These are phyloP conservation scores for Mortierella sp. DNA, from an alignment of 371 early-diverging fungal species.

Conservation along the genomic window DNA sequence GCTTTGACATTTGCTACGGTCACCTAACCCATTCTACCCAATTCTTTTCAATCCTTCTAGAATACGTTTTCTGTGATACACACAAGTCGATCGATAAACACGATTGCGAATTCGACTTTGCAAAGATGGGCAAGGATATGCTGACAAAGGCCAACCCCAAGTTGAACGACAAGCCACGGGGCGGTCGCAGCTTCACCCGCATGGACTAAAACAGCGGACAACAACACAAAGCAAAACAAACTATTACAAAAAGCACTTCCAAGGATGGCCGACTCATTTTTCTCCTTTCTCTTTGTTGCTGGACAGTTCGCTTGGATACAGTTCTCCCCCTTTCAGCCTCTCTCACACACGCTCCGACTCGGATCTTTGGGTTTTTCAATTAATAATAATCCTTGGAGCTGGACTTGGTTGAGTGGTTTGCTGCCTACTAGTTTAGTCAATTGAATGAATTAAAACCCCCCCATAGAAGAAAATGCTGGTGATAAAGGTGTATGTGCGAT, in stretches of 20 bases:
- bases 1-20: background rate
- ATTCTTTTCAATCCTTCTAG: slow-evolving; percentile 19
- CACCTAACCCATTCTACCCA: background rate
- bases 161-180: slow-evolving; percentile 80
- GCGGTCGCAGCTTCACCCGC: slow-evolving; percentile 83
- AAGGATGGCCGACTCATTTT: background rate
- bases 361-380: background rate
- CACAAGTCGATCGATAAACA: slow-evolving; percentile 85
- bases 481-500: background rate
- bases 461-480: slow-evolving; percentile 3
- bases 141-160: slow-evolving; percentile 87
- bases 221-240: background rate
- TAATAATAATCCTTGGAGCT: background rate
- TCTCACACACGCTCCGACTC: background rate
- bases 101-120: slow-evolving; percentile 85
- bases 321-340: background rate
- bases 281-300: background rate
- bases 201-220: slow-evolving; percentile 59
- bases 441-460: slow-evolving; percentile 14
- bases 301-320: background rate
- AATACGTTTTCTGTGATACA: slow-evolving; percentile 84
- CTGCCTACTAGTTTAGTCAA: slow-evolving; percentile 5
- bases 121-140: slow-evolving; percentile 73
- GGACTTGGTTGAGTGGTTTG: background rate
- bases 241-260: slow-evolving; percentile 1